Conservation (phyloP, 768 basidiomycete species). For the Trametes maxima region DNA sequence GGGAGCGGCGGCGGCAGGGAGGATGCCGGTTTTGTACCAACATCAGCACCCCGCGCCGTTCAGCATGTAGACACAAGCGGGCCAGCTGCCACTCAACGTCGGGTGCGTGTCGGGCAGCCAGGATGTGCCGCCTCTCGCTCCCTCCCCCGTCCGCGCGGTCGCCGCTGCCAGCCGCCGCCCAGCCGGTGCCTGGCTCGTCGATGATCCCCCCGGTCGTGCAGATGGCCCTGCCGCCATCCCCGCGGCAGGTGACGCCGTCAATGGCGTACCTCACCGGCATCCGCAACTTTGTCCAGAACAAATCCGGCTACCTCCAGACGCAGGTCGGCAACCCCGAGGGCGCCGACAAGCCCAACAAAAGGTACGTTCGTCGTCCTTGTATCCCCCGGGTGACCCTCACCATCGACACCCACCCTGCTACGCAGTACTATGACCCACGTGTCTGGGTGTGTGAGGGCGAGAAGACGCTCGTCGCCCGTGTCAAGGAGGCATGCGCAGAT, state of each 20-base stretch:
- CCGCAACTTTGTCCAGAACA: constrained; percentile 83
- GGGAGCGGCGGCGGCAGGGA: not conserved
- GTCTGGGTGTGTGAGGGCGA: constrained; percentile 99
- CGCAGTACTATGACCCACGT: constrained; percentile 89
- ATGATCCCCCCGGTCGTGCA: not conserved
- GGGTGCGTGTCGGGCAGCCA: constrained; percentile 14
- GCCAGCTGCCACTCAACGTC: constrained; percentile 15
- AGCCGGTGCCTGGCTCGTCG: not conserved
- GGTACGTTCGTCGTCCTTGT: constrained; percentile 41
- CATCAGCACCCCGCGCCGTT: not conserved
- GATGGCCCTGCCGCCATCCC: not conserved
- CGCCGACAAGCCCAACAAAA: constrained; percentile 99
- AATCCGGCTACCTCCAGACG: constrained; percentile 83
- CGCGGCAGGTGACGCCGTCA: not conserved
- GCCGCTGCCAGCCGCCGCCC: not conserved
- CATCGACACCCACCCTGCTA: not conserved
- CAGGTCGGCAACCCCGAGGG: constrained; percentile 99
- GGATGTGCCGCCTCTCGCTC: constrained; percentile 4
- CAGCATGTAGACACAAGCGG: constrained; percentile 1
- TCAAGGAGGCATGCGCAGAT: constrained; percentile 93
- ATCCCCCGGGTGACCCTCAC: not conserved
- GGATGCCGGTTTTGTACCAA: constrained; percentile 3
- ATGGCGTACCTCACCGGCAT: constrained; percentile 84
- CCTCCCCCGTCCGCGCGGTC: not conserved
- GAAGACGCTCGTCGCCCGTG: constrained; percentile 84